Evolutionary conservation across 225 moss, liverwort and hornwort genomes (phyloP).

Genomic region (Pleurozium schreberi): DNA sequence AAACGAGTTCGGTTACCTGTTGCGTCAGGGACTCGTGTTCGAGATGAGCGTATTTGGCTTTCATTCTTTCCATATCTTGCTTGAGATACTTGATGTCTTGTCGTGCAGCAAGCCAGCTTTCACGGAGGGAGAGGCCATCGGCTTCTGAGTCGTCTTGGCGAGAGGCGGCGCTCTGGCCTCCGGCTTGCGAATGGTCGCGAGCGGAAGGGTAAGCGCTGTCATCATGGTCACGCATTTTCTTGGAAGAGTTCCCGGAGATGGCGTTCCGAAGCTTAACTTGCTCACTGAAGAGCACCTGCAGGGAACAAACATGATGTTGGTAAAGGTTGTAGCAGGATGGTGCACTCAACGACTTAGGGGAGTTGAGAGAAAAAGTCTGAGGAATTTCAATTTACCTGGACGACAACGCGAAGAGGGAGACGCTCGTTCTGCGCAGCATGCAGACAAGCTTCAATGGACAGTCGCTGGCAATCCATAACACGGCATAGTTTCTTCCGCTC

Average conservation of each 20-base stretch:
- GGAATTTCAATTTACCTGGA: conserved; percentile 36
- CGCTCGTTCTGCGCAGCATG: conserved; percentile 96
- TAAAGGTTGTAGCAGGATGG: neutral
- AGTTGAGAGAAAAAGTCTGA: neutral
- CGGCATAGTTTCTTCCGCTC: conserved; percentile 87
- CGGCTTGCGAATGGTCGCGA: conserved; percentile 28
- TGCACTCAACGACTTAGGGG: neutral
- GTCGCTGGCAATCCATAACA: conserved; percentile 74
- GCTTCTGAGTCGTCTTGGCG: conserved; percentile 30
- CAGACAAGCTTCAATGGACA: conserved; percentile 84
- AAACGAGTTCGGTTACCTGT: conserved; percentile 7
- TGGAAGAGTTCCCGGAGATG: conserved; percentile 35
- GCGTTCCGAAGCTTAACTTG: conserved; percentile 85
- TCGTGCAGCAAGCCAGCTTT: conserved; percentile 42
- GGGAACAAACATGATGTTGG: neutral
- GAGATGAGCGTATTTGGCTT: conserved; percentile 65
- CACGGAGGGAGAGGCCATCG: conserved; percentile 35
- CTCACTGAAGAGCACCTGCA: conserved; percentile 67
- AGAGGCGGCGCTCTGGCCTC: conserved; percentile 21
- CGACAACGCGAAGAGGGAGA: conserved; percentile 81
- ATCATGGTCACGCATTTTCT: conserved; percentile 25
- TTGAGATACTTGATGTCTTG: conserved; percentile 61
- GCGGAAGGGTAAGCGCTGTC: conserved; percentile 7
- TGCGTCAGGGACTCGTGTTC: conserved; percentile 63
- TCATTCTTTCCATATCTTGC: conserved; percentile 85